Base-by-base conservation (phyloP, 352 stramenopile genomes). In the Pythium brassicae region DNA sequence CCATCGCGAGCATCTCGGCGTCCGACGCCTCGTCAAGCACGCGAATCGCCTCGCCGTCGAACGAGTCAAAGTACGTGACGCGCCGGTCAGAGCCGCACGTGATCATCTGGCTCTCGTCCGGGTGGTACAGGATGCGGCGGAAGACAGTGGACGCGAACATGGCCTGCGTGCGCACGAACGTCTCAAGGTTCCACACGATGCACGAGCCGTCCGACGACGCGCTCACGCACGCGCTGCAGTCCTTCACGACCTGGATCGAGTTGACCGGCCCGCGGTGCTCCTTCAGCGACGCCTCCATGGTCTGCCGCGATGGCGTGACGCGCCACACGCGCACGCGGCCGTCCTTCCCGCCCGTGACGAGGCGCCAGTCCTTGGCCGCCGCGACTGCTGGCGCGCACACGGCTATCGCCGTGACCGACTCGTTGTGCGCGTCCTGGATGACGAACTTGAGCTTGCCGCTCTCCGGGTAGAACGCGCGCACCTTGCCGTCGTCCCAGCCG, bases 81-180 rank as follows among this genome's bases (percentile, higher is more conserved):
- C 97, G 97, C 50, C 92, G 86, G 64, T 99, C 97, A 19, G 80
- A 91, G 43, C 94, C 93, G 64, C 91, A 98, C 35, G 96, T 98
- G 51, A 99, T 76, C 63, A 98, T 85, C 70, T 99, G 96, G 35
- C 78, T 96, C 61, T 98, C 94, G 74, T 99, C 96, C 7, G 96
- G 95, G 69, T 98, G 95, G 75, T 98, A 99, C 34, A 94, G 57
- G 22, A 98, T 82, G 50, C 83, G 68, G 48, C 93, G 89, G 66
- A 99, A 99, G 11, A 99, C 85, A 15, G 94, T 98, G 48, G 85
- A 94, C 29, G 97, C 96, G 63, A 98, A 98, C 76, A 99, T 89
- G 29, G 96, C 95, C 57, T 97, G 85, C 32, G 95, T 86, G 34
- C 96, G 81, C 34, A 98, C 83, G 57, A 88, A 94, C 19, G 86